Evolutionary conservation across 129 eudicot species (phyloP).

Genomic region (Artemisia annua): DNA sequence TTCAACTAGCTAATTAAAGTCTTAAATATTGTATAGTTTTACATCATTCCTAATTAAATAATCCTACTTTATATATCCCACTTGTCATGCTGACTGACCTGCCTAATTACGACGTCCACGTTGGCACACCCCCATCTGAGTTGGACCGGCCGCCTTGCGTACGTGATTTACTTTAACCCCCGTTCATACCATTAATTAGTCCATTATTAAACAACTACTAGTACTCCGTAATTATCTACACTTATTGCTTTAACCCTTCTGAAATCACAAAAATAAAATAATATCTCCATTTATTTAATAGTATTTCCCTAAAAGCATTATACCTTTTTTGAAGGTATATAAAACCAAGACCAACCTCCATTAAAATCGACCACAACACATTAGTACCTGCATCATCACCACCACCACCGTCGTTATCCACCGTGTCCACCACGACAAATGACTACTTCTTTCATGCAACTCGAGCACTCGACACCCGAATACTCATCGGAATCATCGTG

Average conservation of each 20-base stretch:
- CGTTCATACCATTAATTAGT: not conserved
- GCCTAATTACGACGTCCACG: constrained; percentile 29
- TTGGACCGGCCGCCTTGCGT: constrained; percentile 51
- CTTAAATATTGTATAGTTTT: too few relatives aligned
- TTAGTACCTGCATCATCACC: constrained; percentile 1
- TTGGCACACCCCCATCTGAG: constrained; percentile 21
- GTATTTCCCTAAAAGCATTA: not conserved
- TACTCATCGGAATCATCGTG: constrained; percentile 41
- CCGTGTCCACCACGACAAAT: constrained; percentile 9
- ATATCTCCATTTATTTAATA: not conserved
- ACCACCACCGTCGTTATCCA: not conserved
- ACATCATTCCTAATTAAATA: too few relatives aligned
- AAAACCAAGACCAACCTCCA: constrained; percentile 4
- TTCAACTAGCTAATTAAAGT: too few relatives aligned
- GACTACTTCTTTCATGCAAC: constrained; percentile 33
- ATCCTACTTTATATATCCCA: not conserved
- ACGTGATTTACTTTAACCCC: constrained; percentile 31
- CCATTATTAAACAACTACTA: not conserved
- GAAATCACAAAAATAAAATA: not conserved
- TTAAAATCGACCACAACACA: not conserved
- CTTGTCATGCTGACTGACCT: constrained; percentile 27
- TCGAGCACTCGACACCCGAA: constrained; percentile 18
- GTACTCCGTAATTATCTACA: too few relatives aligned
- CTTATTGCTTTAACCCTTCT: not conserved
- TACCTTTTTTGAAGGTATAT: not conserved